Base-by-base conservation (phyloP, 1,284 basidiomycete species). In the Dichomitus squalens region DNA sequence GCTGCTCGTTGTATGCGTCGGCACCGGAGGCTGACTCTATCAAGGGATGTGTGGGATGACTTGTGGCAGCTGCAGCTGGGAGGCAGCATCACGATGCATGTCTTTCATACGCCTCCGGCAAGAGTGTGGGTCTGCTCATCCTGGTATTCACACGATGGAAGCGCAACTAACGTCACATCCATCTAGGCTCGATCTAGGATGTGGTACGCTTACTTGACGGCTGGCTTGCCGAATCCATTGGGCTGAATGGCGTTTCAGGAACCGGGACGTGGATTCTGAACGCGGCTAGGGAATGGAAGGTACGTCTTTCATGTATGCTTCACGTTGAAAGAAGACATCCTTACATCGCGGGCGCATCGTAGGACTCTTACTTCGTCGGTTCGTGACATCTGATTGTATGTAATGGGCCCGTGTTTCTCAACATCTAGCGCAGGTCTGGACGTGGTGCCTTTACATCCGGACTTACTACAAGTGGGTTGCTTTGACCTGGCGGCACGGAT, bases 41-140 rank as follows among this genome's bases (percentile, higher is more conserved):
- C 36, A 67, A 88, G 86, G 62, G 87, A 88, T 60, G 79, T 85
- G n/a, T 87, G 87, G 86, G 86, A 88, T 68, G 81, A 79, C 16
- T 68, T 78, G 50, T 83, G 81, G 65, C 76, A 76, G 56, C 74
- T 80, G 52, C 79, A 83, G 52, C 70, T 84, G 8, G 81, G 78
- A 57, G 77, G 79, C 41, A 84, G 82, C 65, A 66, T 83, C 33
- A 86, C 85, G 1, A 87, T 81, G 77, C 85, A 88, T 71, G 74
- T 79, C 44, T 87, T 88, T 61, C 73, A 79, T 20, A 75, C 67
- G n/a, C 78, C 81, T 6, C 85, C 86, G 7, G 73, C 72, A 1
- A 83, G 79, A 79, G 84, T 87, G 84, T 86, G 72, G 66, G 82
- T 79, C 8, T n/a, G 18, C 50, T 38, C 16, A 41, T 48, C n/a